Percentiles rank a stretch among this genome's conserved stretches.
Evolutionary conservation across 2,329 filamentous ascomycete genomes (phyloP).

Genomic region (Aspergillus fischeri): DNA sequence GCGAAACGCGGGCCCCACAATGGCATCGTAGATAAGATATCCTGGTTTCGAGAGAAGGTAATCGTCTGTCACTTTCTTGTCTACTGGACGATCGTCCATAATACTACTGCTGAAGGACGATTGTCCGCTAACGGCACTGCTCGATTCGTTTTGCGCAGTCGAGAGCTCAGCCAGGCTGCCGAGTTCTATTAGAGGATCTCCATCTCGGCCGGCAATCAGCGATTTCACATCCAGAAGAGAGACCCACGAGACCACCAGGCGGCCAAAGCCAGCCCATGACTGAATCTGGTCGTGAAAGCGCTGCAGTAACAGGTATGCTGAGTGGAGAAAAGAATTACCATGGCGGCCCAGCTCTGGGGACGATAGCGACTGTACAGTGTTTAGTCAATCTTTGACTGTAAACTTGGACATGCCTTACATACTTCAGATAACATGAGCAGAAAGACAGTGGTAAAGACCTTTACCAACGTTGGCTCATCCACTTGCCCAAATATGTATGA

Average conservation of each 20-base stretch:
- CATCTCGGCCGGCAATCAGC: conserved; percentile 33
- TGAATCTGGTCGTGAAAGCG: conserved; percentile 23
- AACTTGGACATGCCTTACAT: conserved; percentile 1
- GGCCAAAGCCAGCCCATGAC: conserved; percentile 26
- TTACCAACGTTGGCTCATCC: conserved; percentile 19
- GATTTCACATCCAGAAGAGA: conserved; percentile 33
- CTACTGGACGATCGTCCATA: neutral
- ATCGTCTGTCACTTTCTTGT: conserved; percentile 13
- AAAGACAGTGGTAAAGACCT: conserved; percentile 27
- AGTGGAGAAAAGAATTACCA: conserved; percentile 28
- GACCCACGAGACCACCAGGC: conserved; percentile 30
- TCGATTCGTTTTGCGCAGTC: neutral
- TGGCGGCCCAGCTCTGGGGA: conserved; percentile 22
- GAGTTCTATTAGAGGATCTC: conserved; percentile 29
- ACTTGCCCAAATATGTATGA: conserved; percentile 24
- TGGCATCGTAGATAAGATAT: conserved; percentile 29
- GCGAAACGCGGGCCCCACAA: conserved; percentile 29
- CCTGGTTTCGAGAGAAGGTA: conserved; percentile 21
- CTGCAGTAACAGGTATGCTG: conserved; percentile 28
- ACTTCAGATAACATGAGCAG: conserved; percentile 36
- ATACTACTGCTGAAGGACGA: conserved; percentile 2
- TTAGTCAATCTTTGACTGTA: neutral
- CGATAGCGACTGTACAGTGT: conserved; percentile 22
- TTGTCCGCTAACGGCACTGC: neutral
- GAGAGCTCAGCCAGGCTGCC: conserved; percentile 17